These are phyloP conservation scores for Xylaria grammica DNA, from an alignment of 495 filamentous ascomycete genomes.

Conservation along the genomic window DNA sequence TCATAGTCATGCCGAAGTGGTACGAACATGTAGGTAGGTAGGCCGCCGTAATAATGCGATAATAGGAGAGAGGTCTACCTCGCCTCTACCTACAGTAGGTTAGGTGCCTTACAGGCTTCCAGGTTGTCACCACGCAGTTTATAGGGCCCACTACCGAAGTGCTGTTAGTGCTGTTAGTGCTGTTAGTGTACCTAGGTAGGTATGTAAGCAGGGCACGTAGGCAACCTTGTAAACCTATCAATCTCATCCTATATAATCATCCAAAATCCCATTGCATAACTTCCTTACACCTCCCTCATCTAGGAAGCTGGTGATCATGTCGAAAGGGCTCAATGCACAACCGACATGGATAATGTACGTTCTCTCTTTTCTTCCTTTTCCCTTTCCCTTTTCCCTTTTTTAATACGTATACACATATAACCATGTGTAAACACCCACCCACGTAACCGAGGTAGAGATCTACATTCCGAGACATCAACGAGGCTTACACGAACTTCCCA, in stretches of 20 bases:
- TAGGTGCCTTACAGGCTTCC: too few relatives aligned
- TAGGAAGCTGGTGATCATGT: background rate
- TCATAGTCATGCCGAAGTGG: too few relatives aligned
- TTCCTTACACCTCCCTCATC: background rate
- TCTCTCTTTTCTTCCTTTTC: background rate
- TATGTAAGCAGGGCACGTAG: background rate
- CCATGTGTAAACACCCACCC: background rate
- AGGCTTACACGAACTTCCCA: conserved; percentile 42
- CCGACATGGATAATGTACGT: conserved; percentile 60
- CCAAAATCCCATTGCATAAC: background rate
- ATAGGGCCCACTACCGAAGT: too few relatives aligned
- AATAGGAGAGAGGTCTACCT: too few relatives aligned
- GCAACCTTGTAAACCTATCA: background rate
- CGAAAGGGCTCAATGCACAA: background rate
- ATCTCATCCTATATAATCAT: background rate
- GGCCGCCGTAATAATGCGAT: too few relatives aligned
- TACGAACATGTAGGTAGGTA: too few relatives aligned
- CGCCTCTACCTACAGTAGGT: too few relatives aligned
- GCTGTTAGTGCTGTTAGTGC: too few relatives aligned
- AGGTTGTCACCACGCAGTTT: too few relatives aligned
- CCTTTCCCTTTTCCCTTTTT: background rate
- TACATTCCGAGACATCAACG: too few relatives aligned
- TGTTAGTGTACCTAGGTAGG: too few relatives aligned
- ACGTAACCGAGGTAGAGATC: too few relatives aligned
- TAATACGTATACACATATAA: background rate